Conservation (phyloP, 2,329 filamentous ascomycete genomes). For the Pyricularia pennisetigena region DNA sequence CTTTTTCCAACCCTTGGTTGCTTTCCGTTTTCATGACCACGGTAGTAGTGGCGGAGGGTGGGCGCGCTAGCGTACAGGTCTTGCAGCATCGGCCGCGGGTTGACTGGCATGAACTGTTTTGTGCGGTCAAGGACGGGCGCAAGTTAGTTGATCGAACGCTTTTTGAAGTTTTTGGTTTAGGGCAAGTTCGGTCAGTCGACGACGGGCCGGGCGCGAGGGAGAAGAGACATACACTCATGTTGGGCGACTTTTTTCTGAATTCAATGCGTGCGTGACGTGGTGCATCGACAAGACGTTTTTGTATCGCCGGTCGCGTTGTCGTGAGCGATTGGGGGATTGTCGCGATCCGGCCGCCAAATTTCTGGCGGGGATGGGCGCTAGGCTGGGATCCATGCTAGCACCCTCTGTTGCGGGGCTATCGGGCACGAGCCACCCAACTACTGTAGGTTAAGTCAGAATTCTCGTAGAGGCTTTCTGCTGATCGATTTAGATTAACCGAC, state of each 20-base stretch:
- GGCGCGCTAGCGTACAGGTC: constrained; percentile 52
- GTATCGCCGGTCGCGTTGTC: background rate
- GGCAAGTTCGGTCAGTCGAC: too few species aligned
- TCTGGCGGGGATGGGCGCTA: background rate
- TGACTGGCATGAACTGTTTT: constrained; percentile 69
- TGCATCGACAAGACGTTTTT: background rate
- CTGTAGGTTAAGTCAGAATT: too few species aligned
- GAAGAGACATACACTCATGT: background rate
- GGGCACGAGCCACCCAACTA: too few species aligned
- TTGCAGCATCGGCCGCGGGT: constrained; percentile 95
- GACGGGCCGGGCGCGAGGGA: background rate
- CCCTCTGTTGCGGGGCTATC: too few species aligned
- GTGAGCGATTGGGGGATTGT: background rate
- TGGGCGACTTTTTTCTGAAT: background rate
- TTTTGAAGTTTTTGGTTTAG: background rate
- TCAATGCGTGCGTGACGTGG: background rate
- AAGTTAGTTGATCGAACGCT: background rate
- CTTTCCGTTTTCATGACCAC: background rate
- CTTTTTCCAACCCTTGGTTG: too few species aligned
- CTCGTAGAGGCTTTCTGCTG: too few species aligned
- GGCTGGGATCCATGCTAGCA: too few species aligned
- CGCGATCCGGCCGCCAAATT: background rate
- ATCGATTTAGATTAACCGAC: too few species aligned
- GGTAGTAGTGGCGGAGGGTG: too few species aligned
- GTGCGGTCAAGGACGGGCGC: background rate